Evolutionary conservation across 345 rosid species (phyloP).

Genomic region (Trapa incisa): DNA sequence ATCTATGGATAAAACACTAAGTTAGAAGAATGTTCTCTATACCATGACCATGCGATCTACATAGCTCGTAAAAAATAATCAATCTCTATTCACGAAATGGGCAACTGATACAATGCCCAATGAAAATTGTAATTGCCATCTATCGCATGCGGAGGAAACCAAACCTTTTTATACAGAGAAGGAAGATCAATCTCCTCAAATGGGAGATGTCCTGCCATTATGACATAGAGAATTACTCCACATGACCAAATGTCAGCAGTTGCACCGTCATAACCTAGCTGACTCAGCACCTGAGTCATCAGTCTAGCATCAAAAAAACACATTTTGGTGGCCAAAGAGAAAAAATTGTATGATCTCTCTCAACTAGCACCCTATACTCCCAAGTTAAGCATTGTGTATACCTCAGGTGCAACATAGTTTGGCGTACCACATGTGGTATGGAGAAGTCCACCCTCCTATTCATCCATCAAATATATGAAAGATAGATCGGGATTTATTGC

Average conservation of each 20-base stretch:
- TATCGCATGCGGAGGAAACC: background rate
- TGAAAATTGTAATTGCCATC: background rate
- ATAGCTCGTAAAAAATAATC: background rate
- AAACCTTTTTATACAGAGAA: slow-evolving; percentile 56
- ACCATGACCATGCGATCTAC: background rate
- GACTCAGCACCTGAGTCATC: slow-evolving; percentile 37
- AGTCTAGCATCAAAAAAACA: background rate
- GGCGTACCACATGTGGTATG: slow-evolving; percentile 94
- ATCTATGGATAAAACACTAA: slow-evolving; percentile 26
- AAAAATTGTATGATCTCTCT: too few species aligned
- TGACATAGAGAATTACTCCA: slow-evolving; percentile 79
- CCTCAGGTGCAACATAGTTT: slow-evolving; percentile 67
- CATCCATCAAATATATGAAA: slow-evolving; percentile 6
- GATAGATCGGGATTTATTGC: background rate
- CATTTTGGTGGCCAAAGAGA: background rate
- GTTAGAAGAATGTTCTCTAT: background rate
- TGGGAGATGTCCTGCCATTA: slow-evolving; percentile 84
- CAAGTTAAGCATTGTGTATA: slow-evolving; percentile 6
- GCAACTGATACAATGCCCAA: background rate
- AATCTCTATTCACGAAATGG: background rate
- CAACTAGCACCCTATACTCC: slow-evolving; percentile 2
- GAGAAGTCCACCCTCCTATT: slow-evolving; percentile 52
- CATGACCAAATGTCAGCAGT: slow-evolving; percentile 95
- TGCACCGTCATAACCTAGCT: slow-evolving; percentile 76
- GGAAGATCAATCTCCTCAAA: slow-evolving; percentile 74